phyloP scores from a whole-genome alignment of 805 yeast species.

The Blastobotrys mokoenaii region DNA sequence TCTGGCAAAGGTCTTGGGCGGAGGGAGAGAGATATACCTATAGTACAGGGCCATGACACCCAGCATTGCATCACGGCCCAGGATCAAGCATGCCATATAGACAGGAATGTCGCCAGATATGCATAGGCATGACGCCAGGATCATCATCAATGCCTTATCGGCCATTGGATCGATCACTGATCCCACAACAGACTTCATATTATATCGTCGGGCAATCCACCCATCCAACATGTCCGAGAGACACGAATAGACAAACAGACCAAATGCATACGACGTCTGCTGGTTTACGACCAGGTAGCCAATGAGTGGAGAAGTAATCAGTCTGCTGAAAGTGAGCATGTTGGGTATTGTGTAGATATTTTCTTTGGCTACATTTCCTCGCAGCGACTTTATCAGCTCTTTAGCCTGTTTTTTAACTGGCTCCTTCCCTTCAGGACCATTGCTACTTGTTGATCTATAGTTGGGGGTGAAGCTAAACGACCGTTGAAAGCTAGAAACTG shows the following conservation, averaged over 20 bases:
- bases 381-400: slow-evolving; percentile 1
- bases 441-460: no score
- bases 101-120: slow-evolving; percentile 60
- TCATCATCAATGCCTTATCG: slow-evolving; percentile 82
- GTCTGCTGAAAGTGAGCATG: slow-evolving; percentile 68
- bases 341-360: slow-evolving; percentile 81
- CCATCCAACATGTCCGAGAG: slow-evolving; percentile 92
- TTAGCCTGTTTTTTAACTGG: not conserved
- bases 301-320: slow-evolving; percentile 74
- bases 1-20: slow-evolving; percentile 63
- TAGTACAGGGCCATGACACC: slow-evolving; percentile 64
- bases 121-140: slow-evolving; percentile 71
- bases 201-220: slow-evolving; percentile 71
- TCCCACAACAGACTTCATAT: slow-evolving; percentile 75
- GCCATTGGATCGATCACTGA: slow-evolving; percentile 93
- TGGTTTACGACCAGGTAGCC: slow-evolving; percentile 69
- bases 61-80: slow-evolving; percentile 76
- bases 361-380: slow-evolving; percentile 32
- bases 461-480: no score
- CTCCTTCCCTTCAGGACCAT: not conserved
- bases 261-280: slow-evolving; percentile 55
- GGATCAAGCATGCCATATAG: slow-evolving; percentile 47
- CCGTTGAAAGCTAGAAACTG: no score
- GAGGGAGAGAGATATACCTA: slow-evolving; percentile 64
- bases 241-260: slow-evolving; percentile 75